Base-by-base conservation (phyloP, 2,329 filamentous ascomycete species). In the Microsporum audouinii region DNA sequence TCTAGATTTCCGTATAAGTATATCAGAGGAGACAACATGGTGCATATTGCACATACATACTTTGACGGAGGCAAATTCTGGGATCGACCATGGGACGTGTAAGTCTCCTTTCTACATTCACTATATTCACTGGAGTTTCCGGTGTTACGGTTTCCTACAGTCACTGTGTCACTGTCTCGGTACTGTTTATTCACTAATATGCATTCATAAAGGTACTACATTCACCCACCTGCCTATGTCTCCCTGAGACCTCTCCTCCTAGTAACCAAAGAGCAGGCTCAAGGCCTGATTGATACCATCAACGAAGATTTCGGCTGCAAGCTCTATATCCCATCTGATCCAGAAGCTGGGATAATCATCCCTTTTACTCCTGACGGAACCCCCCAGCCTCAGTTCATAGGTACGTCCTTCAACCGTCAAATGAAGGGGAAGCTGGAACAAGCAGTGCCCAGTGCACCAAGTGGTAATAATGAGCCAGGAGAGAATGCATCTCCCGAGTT, bases 41-140 rank as follows among this genome's bases (percentile, higher is more conserved):
- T 75, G 56, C 60, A 53, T 29, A 71, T 77, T 39, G 72, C 74
- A 3, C 65, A 68, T 38, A 65, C 60, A 6, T 78, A 75, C 63
- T 79, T 78, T 60, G 72, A 73, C 17, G 64, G 61, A 4, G 74
- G 73, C 1, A 72, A 77, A 59, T 76, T 79, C 65, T 82, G 81
- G 67, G 73, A 77, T 1, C 80, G 83, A 62, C 69, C 76, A 8
- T 96, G 91, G 91, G 85, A 92, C 64, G 76, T 95, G 88, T 94
- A 78, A 79, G 86, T 79, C 12, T 45, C 14, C n/a, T n/a, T 39
- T 59, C 27, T 39, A 8, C 17, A 31, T 38, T n/a, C 56, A 34
- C 5, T 27, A 23, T 29, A 27, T 38, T 60, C 23, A 8, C 55
- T 43, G 27, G 12, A 23, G 17, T 23, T 23, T 1, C 17, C 17